Base-by-base conservation (phyloP, 1,139 yeast species). In the Spathaspora sp. region DNA sequence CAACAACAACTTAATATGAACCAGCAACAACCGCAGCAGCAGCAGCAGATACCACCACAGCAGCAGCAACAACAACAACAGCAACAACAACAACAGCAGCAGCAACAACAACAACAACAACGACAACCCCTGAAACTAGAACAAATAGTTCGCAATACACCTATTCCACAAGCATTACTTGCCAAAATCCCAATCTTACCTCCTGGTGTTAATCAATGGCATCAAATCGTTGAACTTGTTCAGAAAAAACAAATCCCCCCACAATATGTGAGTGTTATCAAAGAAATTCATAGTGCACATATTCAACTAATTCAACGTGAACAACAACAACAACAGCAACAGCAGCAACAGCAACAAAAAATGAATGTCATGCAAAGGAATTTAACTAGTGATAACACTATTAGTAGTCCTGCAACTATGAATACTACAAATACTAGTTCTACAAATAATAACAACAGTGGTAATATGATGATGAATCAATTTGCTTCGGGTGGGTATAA, bases 191-290 rank as follows among this genome's bases (percentile, higher is more conserved):
- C 97, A 10, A 84, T 82, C 41, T 70, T 90, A 31, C 97, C 97
- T 0, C 83, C 86, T n/a, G 86, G 84, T 45, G 84, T 84, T 36
- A 84, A 80, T 52, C 88, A 96, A 4, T 89, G 96, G 96, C 79
- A 81, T 38, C 91, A 86, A 61, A 81, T 90, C 24, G 83, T 86
- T 60, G 89, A 86, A 45, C 76, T 86, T 54, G 74, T 86, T 44
- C 80, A 78, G 49, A 78, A 80, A 52, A 82, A 80, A 47, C 70
- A 79, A 44, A 68, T 86, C 26, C 80, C 86, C 1, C 74, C 75
- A 4, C 73, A 79, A 17, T 76, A 78, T 18, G 65, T 84, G 66
- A 77, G 78, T 5, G 63, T 76, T 31, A 78, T 86, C 47, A 81
- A 79, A 57, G 84, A 81, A 47, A 81, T 83, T 7, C 86, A 85